Evolutionary conservation across 1,139 yeast genomes (phyloP), one percentile per base, ranked within the genome.

Genomic region (Kodamaea sp.): DNA sequence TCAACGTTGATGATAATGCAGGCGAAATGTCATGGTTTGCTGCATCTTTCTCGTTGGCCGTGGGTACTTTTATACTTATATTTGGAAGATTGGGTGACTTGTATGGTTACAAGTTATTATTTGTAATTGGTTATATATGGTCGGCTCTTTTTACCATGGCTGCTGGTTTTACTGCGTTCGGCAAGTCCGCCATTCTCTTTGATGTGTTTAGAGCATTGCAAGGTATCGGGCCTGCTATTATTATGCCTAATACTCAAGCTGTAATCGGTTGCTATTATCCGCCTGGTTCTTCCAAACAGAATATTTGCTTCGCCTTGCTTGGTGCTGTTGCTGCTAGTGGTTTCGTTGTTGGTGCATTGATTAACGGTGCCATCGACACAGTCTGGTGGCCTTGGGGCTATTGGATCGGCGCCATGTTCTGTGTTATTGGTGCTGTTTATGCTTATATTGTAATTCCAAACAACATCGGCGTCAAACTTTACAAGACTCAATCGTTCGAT

Each of bases 1-100:
- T 76, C 40, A 57, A 56, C 4, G 71, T 59, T 28, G 56, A 39
- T 34, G 56, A 49, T 38, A 50, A 52, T 4, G 54, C 65, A 1
- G 81, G 81, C 5, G 70, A 68, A 51, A 62, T 67, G 9, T 66
- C 79, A 5, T 81, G 87, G 86, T 76, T 75, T 53, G 62, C 79
- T 5, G 82, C 84, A 0, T 66, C 81, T 1, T 79, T 66, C 48
- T 71, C 82, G 1, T 59, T 80, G 35, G 75, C 84, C 0, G 78
- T 75, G n/a, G 86, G 86, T 7, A 76, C 86, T 0, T 77, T 81
- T 43, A 80, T 81, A 40, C 57, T 81, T 27, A 61, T 75, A 3
- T 72, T 81, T 1, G 88, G 88, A 8, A 68, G 81, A 35, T 51
- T 80, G 20, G 87, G 87, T 9, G 87, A 81, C 52, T 56, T 78